These are phyloP conservation scores for Hericium coralloides DNA, from an alignment of 768 basidiomycete genomes.

Conservation along the genomic window DNA sequence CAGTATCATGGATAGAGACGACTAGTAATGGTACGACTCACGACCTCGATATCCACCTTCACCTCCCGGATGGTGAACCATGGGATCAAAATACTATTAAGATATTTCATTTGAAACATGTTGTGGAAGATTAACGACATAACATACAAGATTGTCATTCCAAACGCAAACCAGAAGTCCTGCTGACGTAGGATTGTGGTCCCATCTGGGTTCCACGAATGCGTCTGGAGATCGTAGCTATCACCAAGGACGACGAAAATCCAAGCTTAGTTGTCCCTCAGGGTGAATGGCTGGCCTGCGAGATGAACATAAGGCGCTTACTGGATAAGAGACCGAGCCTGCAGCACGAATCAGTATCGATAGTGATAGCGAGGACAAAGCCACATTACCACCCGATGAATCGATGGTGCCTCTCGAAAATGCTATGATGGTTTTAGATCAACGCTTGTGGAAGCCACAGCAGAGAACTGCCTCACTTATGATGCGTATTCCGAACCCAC, in stretches of 20 bases:
- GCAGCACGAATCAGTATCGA: slow-evolving; percentile 17
- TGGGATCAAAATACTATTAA: slow-evolving; percentile 53
- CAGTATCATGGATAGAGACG: not conserved
- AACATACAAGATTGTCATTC: slow-evolving; percentile 66
- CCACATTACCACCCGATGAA: slow-evolving; percentile 66
- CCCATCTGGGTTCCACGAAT: slow-evolving; percentile 49
- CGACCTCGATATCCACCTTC: slow-evolving; percentile 64
- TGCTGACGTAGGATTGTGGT: slow-evolving; percentile 52
- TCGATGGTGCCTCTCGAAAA: slow-evolving; percentile 75
- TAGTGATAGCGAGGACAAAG: slow-evolving; percentile 17
- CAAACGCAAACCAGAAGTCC: slow-evolving; percentile 68
- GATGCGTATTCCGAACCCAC: slow-evolving; percentile 73
- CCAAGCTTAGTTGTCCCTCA: slow-evolving; percentile 35
- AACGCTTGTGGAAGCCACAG: not conserved
- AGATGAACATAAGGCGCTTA: slow-evolving; percentile 21
- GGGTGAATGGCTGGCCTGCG: not conserved
- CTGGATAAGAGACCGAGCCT: slow-evolving; percentile 42
- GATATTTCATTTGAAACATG: not conserved
- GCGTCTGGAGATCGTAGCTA: slow-evolving; percentile 46
- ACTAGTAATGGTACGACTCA: slow-evolving; percentile 25
- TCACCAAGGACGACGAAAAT: slow-evolving; percentile 60
- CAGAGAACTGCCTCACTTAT: slow-evolving; percentile 45
- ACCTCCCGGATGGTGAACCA: slow-evolving; percentile 74
- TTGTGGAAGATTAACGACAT: not conserved
- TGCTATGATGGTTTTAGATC: slow-evolving; percentile 27